Base-by-base conservation (phyloP, 83 land plant species). In the Isoetes engelmannii region DNA sequence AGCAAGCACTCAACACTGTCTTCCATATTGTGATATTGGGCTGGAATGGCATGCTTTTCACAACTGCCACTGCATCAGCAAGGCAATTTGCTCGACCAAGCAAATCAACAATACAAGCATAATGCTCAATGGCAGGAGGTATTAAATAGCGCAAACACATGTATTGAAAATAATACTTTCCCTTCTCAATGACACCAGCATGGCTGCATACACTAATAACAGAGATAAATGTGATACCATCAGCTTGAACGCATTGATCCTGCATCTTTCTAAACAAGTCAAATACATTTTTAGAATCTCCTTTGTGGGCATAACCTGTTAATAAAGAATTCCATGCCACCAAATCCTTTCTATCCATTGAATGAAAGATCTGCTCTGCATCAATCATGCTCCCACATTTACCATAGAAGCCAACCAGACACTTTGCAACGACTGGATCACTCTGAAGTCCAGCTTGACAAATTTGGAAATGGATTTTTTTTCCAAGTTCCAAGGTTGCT, bases 281-380 rank as follows among this genome's bases (percentile, higher is more conserved):
- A 5, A 67, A 6, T 10, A 48, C 69, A n/a, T 67, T 17, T 7
- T 48, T 53, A 46, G 7, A n/a, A 15, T 44, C 6, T 10, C 53
- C 69, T 10, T 42, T 6, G 15, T 67, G 28, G 12, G 69, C 47
- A 67, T 48, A 67, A 48, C 63, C 61, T 48, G 28, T n/a, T 13
- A 67, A 47, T 21, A 67, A 67, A 44, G 69, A 13, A 42, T 42
- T 67, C 69, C 69, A 67, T 37, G 69, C 6, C 37, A 48, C 3
- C 12, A 48, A 15, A 67, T 48, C 69, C 17, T 19, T 10, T 10
- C 15, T 67, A 1, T n/a, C 21, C 44, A 67, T 28, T 41, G 15
- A 5, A 9, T 47, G 6, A 48, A 67, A 48, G 7, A 67, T 17
- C 5, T 15, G 19, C 4, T 21, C 17, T 46, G 69, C 69, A 15